Percentiles rank a stretch among this genome's conserved stretches.
Conservation (phyloP, 805 yeast genomes). For the Yarrowia sp. region DNA sequence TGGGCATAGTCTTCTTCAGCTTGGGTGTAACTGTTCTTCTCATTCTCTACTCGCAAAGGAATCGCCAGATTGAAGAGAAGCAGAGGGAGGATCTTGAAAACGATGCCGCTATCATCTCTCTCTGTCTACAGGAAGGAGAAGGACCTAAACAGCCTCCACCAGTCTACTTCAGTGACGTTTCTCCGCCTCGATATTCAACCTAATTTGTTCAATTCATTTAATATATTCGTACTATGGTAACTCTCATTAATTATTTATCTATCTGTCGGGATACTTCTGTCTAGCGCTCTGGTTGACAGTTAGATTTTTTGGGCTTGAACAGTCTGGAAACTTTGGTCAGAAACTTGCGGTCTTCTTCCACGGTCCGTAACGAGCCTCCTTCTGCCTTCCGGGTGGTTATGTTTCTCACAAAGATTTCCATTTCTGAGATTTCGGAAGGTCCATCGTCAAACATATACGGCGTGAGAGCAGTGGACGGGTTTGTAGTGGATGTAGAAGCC, state of each 20-base stretch:
- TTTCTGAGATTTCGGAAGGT: slow-evolving; percentile 1
- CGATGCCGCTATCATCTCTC: not conserved
- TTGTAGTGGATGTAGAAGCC: not conserved
- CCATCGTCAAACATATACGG: not conserved
- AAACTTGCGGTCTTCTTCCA: not conserved
- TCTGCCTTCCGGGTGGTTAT: not conserved
- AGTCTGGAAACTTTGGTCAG: not conserved
- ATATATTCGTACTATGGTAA: too few relatives aligned
- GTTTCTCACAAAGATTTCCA: slow-evolving; percentile 12
- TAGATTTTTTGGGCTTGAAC: not conserved
- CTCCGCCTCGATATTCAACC: not conserved
- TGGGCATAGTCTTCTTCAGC: not conserved
- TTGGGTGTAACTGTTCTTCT: not conserved
- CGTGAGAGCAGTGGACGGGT: not conserved
- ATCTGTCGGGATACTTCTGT: too few relatives aligned
- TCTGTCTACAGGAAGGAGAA: not conserved
- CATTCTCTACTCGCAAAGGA: not conserved
- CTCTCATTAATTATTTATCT: too few relatives aligned
- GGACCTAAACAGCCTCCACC: not conserved
- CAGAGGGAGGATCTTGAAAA: not conserved
- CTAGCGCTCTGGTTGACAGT: too few relatives aligned
- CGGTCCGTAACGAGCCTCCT: not conserved
- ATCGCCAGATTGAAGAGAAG: not conserved
- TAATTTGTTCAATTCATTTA: not conserved
- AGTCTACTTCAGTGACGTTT: not conserved